Evolutionary conservation across 78 protist genomes (phyloP), one percentile per base, ranked within the genome.

Genomic region (Tieghemostelium lacteum): DNA sequence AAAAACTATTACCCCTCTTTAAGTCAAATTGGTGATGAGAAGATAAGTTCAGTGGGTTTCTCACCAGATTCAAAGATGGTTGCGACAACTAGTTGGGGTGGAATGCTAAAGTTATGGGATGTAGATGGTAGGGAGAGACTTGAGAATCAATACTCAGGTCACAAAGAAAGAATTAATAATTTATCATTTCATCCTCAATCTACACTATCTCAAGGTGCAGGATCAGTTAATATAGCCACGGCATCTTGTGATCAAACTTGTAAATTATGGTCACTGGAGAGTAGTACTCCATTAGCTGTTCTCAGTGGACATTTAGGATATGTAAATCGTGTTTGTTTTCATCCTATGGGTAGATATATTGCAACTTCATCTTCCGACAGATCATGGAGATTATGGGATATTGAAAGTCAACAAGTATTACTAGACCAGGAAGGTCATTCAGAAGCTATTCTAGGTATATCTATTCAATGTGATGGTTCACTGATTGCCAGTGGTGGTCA

Each of bases 341-440:
- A 83, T 45, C 95, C 95, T 12, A 28, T 28, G 28, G 86, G 87
- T 12, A 17, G 80, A 19, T 39, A 75, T 19, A 22, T 92, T 16
- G 73, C 80, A 1, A 70, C 95, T 0, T 64, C 88, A 17, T 31
- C 75, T 40, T 55, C 28, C 16, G 97, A 95, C 40, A 37, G 58
- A 24, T 42, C 92, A 3, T 95, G 97, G 97, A 64, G 95, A 58
- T 52, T 95, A 50, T 92, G 88, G 89, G 97, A 95, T 61, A 16
- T 87, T 0, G 94, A 67, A 28, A 69, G 78, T 20, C 45, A 49
- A 16, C n/a, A 3, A 3, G 67, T 71, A 52, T 4, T 95, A 19
- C 75, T 92, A 20, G 92, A 83, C 24, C 97, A 95, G 73, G 95
- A 95, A n/a, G 97, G 97, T 17, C 97, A 95, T 67, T 19, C 75